phyloP scores from a whole-genome alignment of 768 basidiomycete genomes.

The Leucocoprinus sp. region DNA sequence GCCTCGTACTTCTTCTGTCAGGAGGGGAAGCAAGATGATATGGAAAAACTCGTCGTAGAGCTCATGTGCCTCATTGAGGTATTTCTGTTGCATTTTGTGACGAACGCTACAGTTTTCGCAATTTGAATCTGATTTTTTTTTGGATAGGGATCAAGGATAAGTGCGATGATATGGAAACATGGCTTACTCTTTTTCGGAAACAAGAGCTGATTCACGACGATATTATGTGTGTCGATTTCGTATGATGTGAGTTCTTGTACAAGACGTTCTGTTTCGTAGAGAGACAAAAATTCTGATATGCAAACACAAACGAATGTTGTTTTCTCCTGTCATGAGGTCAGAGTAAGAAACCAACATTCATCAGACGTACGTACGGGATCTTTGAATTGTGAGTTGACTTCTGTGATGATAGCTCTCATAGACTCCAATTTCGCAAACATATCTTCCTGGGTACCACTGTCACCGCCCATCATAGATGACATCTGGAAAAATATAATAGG shows the following conservation, averaged over 20 bases:
- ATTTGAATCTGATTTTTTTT: constrained; percentile 56
- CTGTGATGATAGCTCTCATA: constrained; percentile 95
- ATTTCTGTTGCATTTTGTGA: constrained; percentile 98
- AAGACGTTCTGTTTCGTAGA: constrained; percentile 97
- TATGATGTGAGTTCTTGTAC: constrained; percentile 93
- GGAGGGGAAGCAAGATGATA: constrained; percentile 84
- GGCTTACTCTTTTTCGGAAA: constrained; percentile 83
- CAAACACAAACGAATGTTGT: constrained; percentile 98
- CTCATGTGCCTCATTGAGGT: constrained; percentile 92
- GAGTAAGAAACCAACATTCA: too few relatives aligned
- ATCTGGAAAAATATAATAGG: constrained; percentile 53
- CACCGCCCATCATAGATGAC: constrained; percentile 95
- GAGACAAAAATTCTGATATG: constrained; percentile 95
- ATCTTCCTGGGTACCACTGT: constrained; percentile 85
- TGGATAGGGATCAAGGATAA: constrained; percentile 1
- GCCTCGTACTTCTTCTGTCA: constrained; percentile 96
- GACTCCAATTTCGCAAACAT: constrained; percentile 98
- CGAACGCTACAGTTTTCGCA: constrained; percentile 95
- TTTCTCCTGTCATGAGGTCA: constrained; percentile 62
- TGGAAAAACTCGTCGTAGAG: constrained; percentile 99
- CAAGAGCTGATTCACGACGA: constrained; percentile 94
- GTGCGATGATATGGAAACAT: neutral
- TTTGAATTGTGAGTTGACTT: constrained; percentile 99
- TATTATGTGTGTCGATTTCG: constrained; percentile 97
- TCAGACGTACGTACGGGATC: constrained; percentile 87